Percentiles rank a stretch among this genome's conserved stretches.
phyloP scores from a whole-genome alignment of 2,329 filamentous ascomycete genomes.

The Nemania diffusa region DNA sequence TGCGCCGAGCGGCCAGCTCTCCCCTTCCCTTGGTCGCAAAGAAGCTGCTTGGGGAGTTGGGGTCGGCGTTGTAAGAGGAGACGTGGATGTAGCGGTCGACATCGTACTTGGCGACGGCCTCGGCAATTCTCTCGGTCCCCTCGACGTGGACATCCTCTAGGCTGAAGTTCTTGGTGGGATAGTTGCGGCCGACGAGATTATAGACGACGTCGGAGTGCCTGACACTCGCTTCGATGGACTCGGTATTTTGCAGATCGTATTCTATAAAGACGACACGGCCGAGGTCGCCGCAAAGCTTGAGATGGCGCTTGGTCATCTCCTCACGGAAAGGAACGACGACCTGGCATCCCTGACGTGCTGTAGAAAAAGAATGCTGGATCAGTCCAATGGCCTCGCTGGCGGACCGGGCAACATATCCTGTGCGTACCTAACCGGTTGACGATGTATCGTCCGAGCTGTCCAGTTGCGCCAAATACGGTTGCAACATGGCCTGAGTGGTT shows the following conservation, averaged over 20 bases:
- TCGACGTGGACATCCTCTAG: slow-evolving; percentile 94
- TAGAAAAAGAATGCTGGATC: slow-evolving; percentile 43
- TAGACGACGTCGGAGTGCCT: slow-evolving; percentile 97
- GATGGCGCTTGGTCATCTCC: slow-evolving; percentile 96
- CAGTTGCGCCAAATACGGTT: slow-evolving; percentile 97
- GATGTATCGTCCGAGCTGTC: slow-evolving; percentile 95
- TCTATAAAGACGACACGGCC: slow-evolving; percentile 91
- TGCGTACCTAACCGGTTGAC: slow-evolving; percentile 85
- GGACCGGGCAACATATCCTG: slow-evolving; percentile 1
- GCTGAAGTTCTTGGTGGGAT: slow-evolving; percentile 98
- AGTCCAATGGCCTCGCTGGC: slow-evolving; percentile 30
- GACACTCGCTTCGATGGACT: slow-evolving; percentile 95
- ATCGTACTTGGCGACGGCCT: slow-evolving; percentile 97
- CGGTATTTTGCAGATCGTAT: slow-evolving; percentile 93
- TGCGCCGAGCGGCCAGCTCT: slow-evolving; percentile 83
- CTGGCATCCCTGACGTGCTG: slow-evolving; percentile 92
- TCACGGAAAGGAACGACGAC: slow-evolving; percentile 94
- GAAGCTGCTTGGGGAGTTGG: slow-evolving; percentile 85
- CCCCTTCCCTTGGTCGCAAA: slow-evolving; percentile 89
- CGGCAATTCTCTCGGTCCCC: slow-evolving; percentile 89
- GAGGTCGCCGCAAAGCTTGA: slow-evolving; percentile 95
- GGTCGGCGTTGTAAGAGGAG: slow-evolving; percentile 90
- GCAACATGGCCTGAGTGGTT: slow-evolving; percentile 84
- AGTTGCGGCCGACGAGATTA: slow-evolving; percentile 93
- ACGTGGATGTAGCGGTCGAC: slow-evolving; percentile 97